These are phyloP conservation scores for Dactylellina drechsleri DNA, from an alignment of 2,329 filamentous ascomycete species.

Conservation along the genomic window DNA sequence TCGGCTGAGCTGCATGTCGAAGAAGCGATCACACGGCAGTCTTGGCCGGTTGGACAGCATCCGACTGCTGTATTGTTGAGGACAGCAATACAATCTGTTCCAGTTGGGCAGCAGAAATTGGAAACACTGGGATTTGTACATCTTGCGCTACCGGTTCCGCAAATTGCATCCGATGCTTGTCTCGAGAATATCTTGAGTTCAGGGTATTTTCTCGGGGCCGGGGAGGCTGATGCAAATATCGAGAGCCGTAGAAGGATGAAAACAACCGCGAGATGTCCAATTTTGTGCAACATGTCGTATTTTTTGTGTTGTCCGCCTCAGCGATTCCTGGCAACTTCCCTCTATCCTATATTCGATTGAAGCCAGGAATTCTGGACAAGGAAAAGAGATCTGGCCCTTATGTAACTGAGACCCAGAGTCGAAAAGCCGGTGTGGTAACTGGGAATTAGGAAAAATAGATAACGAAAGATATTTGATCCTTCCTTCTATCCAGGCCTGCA, in stretches of 20 bases:
- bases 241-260: slow-evolving; percentile 22
- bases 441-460: background rate
- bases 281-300: slow-evolving; percentile 38
- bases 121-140: slow-evolving; percentile 43
- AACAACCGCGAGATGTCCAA: background rate
- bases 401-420: too few species aligned
- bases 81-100: slow-evolving; percentile 44
- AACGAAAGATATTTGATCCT: slow-evolving; percentile 7
- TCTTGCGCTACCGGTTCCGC: slow-evolving; percentile 41
- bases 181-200: slow-evolving; percentile 43
- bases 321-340: too few species aligned
- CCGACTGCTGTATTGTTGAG: slow-evolving; percentile 44
- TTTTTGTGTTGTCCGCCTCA: slow-evolving; percentile 33
- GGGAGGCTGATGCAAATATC: slow-evolving; percentile 34
- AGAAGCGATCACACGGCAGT: slow-evolving; percentile 42
- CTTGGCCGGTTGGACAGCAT: slow-evolving; percentile 49
- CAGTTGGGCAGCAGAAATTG: slow-evolving; percentile 53
- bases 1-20: slow-evolving; percentile 29
- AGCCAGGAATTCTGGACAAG: too few species aligned
- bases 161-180: slow-evolving; percentile 35
- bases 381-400: too few species aligned
- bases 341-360: too few species aligned
- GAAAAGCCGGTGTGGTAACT: background rate
- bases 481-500: slow-evolving; percentile 24
- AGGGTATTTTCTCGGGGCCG: slow-evolving; percentile 37